These are phyloP conservation scores for Cyberlindnera mississippiensis DNA, from an alignment of 805 yeast genomes.

Conservation along the genomic window DNA sequence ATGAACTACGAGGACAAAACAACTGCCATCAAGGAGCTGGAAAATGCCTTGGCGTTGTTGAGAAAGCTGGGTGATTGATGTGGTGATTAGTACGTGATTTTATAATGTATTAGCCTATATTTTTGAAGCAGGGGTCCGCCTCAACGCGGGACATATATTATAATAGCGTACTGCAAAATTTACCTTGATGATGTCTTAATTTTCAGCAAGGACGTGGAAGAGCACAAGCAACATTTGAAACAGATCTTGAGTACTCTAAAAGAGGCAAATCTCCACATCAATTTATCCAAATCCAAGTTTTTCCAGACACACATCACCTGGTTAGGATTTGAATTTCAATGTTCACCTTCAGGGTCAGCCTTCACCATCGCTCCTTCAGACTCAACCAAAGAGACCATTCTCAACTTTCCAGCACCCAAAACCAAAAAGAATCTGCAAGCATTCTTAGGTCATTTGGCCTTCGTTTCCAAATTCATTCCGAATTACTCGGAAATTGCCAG, in stretches of 20 bases:
- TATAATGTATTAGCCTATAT: background rate
- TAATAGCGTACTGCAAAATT: background rate
- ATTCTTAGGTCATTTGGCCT: background rate
- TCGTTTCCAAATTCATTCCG: background rate
- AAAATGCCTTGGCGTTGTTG: constrained; percentile 46
- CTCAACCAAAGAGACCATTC: background rate
- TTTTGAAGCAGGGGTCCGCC: background rate
- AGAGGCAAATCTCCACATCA: background rate
- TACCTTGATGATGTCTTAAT: background rate
- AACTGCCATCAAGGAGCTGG: constrained; percentile 63
- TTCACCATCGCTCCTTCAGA: background rate
- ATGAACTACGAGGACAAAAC: constrained; percentile 68
- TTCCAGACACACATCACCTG: background rate
- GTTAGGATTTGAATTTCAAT: no score
- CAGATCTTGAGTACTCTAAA: background rate
- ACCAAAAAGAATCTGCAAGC: background rate
- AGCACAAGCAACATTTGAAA: background rate
- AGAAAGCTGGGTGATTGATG: constrained; percentile 5
- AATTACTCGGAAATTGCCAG: background rate
- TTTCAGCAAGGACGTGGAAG: background rate
- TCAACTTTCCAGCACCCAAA: background rate
- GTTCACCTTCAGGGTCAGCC: no score
- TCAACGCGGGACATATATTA: no score
- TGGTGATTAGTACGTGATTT: no score
- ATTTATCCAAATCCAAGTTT: background rate